Conservation (phyloP, 2,329 filamentous ascomycete genomes). For the Diplodia scrobiculata region DNA sequence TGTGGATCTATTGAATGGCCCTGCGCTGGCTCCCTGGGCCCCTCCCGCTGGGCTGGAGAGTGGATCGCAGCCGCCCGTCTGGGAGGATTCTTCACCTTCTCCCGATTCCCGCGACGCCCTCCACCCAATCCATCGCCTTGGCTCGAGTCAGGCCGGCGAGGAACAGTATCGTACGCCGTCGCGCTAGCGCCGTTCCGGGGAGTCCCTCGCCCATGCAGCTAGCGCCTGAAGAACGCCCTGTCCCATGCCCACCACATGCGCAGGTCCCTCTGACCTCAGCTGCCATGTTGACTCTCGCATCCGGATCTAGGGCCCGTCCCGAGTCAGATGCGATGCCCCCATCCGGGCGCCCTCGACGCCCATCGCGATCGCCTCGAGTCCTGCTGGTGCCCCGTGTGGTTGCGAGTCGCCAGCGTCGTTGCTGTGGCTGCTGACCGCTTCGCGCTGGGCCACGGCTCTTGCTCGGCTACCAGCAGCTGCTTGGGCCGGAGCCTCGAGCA, state of each 20-base stretch:
- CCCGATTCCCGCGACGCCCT: neutral
- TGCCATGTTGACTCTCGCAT: neutral
- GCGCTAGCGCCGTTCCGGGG: neutral
- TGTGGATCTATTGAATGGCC: constrained; percentile 22
- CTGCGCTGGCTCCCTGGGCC: neutral
- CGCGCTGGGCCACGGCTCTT: neutral
- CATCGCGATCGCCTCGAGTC: neutral
- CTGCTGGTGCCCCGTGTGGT: neutral
- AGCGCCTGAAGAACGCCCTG: neutral
- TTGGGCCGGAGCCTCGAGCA: too few species aligned
- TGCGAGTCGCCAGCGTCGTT: neutral
- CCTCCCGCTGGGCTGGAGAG: constrained; percentile 11
- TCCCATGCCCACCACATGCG: constrained; percentile 12
- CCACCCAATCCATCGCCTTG: neutral
- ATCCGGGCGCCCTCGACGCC: neutral
- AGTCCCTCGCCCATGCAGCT: neutral
- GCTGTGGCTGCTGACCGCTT: neutral
- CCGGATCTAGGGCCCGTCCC: neutral
- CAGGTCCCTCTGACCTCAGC: constrained; percentile 12
- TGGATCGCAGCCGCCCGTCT: constrained; percentile 7
- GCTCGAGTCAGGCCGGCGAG: constrained; percentile 2
- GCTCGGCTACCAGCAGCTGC: neutral
- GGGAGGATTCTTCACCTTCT: neutral
- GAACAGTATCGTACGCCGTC: constrained; percentile 16
- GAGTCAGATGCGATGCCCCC: constrained; percentile 3